A percentile compares a stretch with the other conserved stretches of the same genome.
These are phyloP conservation scores for Psilocybe sp. DNA, from an alignment of 768 basidiomycete species.

Conservation along the genomic window DNA sequence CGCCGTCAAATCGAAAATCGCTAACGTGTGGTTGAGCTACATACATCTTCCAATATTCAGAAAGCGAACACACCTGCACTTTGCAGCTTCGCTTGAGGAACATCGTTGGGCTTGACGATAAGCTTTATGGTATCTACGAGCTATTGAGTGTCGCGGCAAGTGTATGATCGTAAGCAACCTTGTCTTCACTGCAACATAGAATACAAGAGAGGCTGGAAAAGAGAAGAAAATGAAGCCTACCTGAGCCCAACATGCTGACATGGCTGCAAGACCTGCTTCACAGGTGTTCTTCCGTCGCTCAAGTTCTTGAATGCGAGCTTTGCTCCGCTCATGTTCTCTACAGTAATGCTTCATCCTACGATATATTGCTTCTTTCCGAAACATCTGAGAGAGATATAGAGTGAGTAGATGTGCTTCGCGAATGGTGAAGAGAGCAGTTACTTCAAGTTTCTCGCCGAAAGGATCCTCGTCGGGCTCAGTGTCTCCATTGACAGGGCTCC, in stretches of 20 bases:
- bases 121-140: slow-evolving; percentile 65
- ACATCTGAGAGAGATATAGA: slow-evolving; percentile 46
- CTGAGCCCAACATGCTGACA: slow-evolving; percentile 80
- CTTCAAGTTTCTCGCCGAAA: slow-evolving; percentile 64
- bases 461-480: slow-evolving; percentile 38
- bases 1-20: slow-evolving; percentile 45
- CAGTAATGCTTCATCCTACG: slow-evolving; percentile 82
- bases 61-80: slow-evolving; percentile 32
- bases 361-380: slow-evolving; percentile 84
- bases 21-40: slow-evolving; percentile 22
- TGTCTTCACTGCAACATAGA: not conserved
- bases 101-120: slow-evolving; percentile 50
- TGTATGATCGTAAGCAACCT: not conserved
- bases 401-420: slow-evolving; percentile 9
- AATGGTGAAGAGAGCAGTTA: slow-evolving; percentile 24
- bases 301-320: slow-evolving; percentile 57
- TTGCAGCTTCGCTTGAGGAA: slow-evolving; percentile 39
- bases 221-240: slow-evolving; percentile 32
- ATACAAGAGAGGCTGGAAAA: not conserved
- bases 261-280: slow-evolving; percentile 69
- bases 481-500: slow-evolving; percentile 55
- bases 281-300: slow-evolving; percentile 64
- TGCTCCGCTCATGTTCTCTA: slow-evolving; percentile 67
- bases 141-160: slow-evolving; percentile 30
- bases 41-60: slow-evolving; percentile 4